A percentile compares a stretch with the other conserved stretches of the same genome.
phyloP scores from a whole-genome alignment of 2,329 filamentous ascomycete genomes.

The Emericellopsis atlantica region DNA sequence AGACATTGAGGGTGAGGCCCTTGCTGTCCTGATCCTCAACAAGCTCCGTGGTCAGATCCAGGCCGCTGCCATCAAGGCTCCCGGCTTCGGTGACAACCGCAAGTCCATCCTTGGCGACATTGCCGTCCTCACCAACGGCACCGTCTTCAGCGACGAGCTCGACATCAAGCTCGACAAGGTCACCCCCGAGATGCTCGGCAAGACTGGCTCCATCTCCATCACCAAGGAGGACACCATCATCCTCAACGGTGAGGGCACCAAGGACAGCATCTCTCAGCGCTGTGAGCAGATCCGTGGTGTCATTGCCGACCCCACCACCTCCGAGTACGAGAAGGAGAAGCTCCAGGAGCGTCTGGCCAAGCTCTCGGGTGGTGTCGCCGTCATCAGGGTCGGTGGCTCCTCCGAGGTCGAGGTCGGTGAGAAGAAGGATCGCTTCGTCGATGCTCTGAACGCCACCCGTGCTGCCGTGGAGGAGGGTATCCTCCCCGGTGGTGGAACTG shows the following conservation, averaged over 20 bases:
- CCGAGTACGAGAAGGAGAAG: conserved; percentile 99
- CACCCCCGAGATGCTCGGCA: conserved; percentile 89
- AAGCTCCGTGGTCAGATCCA: conserved; percentile 99
- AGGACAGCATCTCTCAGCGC: conserved; percentile 85
- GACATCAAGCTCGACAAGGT: conserved; percentile 99
- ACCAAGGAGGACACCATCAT: conserved; percentile 99
- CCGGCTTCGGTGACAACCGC: conserved; percentile 98
- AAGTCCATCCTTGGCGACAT: conserved; percentile 98
- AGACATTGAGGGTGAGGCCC: conserved; percentile 96
- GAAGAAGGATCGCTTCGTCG: conserved; percentile 99
- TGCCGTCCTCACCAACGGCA: conserved; percentile 89
- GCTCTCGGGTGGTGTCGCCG: conserved; percentile 95
- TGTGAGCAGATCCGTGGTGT: conserved; percentile 99
- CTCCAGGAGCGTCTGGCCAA: conserved; percentile 99
- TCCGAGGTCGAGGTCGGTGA: conserved; percentile 98
- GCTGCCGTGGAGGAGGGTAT: conserved; percentile 99
- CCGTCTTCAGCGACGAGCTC: conserved; percentile 95
- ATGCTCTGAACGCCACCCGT: conserved; percentile 94
- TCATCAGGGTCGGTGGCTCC: conserved; percentile 96
- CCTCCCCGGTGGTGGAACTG: conserved; percentile 94
- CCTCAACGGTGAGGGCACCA: conserved; percentile 90
- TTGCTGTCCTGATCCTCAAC: conserved; percentile 98
- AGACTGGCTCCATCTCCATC: conserved; percentile 96
- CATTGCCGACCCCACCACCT: conserved; percentile 85
- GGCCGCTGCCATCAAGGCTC: conserved; percentile 96